Base-by-base conservation (phyloP, 352 stramenopile genomes). In the Lagenidium giganteum region DNA sequence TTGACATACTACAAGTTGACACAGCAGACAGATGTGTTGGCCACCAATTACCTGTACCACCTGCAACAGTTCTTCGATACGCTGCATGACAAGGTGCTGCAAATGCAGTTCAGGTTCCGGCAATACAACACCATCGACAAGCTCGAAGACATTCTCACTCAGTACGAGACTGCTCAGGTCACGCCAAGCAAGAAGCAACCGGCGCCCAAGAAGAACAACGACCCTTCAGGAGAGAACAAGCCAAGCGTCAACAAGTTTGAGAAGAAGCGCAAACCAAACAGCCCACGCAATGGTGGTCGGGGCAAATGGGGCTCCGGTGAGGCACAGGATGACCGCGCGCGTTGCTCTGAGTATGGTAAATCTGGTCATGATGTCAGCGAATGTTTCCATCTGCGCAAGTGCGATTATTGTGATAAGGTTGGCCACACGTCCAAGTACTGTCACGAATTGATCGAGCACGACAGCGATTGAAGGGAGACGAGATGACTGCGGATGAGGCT, bases 1-100 rank as follows among this genome's bases (percentile, higher is more conserved):
- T 27, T 49, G 5, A 42, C 21, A 17, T 53, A 53, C 38, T 53
- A 59, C 28, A 29, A 27, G 13, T 24, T 53, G 20, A 59, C 42
- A 7, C 51, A 59, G 38, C 42, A 52, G 29, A 33, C 36, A 3
- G 51, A 59, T 11, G 51, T 53, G 32, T 8, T 32, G 9, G 42
- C 42, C 17, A 27, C 20, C 16, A 29, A 58, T 23, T 58, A 52
- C 37, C 26, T 58, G n/a, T n/a, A 59, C 34, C 42, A 53, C 21
- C 31, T 59, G 14, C 29, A 51, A 6, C 42, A 53, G 37, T 53
- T 44, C 42, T 53, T 59, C 22, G 43, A 48, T 8, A 59, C 51
- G 8, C 36, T 59, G 2, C 42, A 53, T 20, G 51, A 59, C 37
- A 59, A 52, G 38, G n/a, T 22, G 0, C 4, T 60, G 13, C 43